Evolutionary conservation across 2,329 filamentous ascomycete genomes (phyloP), one percentile per base, ranked within the genome.

Genomic region (Hymenoscyphus infarciens): DNA sequence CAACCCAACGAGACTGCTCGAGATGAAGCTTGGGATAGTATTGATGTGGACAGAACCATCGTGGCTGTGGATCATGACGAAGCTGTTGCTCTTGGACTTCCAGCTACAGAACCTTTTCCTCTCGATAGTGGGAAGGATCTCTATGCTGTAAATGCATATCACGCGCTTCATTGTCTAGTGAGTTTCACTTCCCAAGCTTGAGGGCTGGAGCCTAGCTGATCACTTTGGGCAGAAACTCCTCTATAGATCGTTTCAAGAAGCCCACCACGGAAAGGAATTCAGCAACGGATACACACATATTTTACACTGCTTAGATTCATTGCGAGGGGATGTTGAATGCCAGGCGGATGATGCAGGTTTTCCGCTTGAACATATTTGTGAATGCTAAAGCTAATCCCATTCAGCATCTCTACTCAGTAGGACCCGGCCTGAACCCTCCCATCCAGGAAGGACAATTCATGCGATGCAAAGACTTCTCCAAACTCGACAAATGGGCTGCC

Each of bases 61-160:
- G 33, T 62, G 16, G 60, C 56, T n/a, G 31, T 62, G 33, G 45
- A 58, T 10, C 39, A 62, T n/a, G 22, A 58, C 16, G 52, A 49
- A 42, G 56, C 52, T 25, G 60, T 31, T 19, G 13, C 35, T 22
- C 27, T 54, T 35, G 60, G 60, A 1, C 57, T 62, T 33, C 42
- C 55, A 3, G 27, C 56, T 25, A 58, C 55, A 0, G 49, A 42
- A 13, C n/a, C 10, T 1, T 59, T 62, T 33, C 55, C 56, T 22
- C 57, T 56, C 31, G 60, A 62, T 39, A 16, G 19, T 11, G 39
- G 39, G 39, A 62, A 58, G 19, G 39, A 38, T 35, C 29, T 62
- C 29, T 62, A 62, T 59, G 35, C 54, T 15, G 55, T 62, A 33
- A 59, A 54, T 56, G 60, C n/a, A n/a, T n/a, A n/a, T n/a, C n/a